Evolutionary conservation across 2,329 filamentous ascomycete species (phyloP).

Genomic region (Volutella citrinella): DNA sequence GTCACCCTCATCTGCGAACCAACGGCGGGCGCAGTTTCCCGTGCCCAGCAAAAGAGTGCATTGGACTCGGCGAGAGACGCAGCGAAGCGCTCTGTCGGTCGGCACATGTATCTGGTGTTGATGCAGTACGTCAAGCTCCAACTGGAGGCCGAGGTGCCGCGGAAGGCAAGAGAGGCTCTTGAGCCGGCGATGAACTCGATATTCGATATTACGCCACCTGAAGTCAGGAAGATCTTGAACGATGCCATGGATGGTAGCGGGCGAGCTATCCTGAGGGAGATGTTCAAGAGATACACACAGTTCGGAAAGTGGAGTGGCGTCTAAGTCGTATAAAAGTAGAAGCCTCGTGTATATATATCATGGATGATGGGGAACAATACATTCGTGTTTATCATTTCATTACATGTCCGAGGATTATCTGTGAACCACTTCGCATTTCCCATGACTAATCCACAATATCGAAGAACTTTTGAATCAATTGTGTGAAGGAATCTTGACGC

Average conservation of each 20-base stretch:
- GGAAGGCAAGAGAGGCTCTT: slow-evolving; percentile 51
- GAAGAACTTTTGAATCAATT: too few relatives aligned
- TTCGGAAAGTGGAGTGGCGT: slow-evolving; percentile 65
- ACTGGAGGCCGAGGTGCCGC: slow-evolving; percentile 51
- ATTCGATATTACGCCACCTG: slow-evolving; percentile 55
- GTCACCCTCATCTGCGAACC: slow-evolving; percentile 60
- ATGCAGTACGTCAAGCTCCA: slow-evolving; percentile 60
- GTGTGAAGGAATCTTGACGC: too few relatives aligned
- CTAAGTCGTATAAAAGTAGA: slow-evolving; percentile 27
- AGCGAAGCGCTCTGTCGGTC: slow-evolving; percentile 58
- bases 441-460: too few relatives aligned
- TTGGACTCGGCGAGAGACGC: slow-evolving; percentile 60
- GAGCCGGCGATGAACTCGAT: slow-evolving; percentile 58
- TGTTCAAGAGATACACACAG: slow-evolving; percentile 58
- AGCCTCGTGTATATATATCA: slow-evolving; percentile 14
- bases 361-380: slow-evolving; percentile 4
- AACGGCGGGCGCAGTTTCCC: slow-evolving; percentile 52
- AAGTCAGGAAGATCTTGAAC: slow-evolving; percentile 54
- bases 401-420: too few relatives aligned
- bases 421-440: too few relatives aligned
- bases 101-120: slow-evolving; percentile 60
- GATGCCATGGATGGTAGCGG: slow-evolving; percentile 59
- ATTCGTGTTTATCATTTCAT: slow-evolving; percentile 6
- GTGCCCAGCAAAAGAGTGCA: slow-evolving; percentile 38
- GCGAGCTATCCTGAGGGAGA: slow-evolving; percentile 54